These are phyloP conservation scores for Tremellales sp. DNA, from an alignment of 1,284 basidiomycete genomes.

Conservation along the genomic window DNA sequence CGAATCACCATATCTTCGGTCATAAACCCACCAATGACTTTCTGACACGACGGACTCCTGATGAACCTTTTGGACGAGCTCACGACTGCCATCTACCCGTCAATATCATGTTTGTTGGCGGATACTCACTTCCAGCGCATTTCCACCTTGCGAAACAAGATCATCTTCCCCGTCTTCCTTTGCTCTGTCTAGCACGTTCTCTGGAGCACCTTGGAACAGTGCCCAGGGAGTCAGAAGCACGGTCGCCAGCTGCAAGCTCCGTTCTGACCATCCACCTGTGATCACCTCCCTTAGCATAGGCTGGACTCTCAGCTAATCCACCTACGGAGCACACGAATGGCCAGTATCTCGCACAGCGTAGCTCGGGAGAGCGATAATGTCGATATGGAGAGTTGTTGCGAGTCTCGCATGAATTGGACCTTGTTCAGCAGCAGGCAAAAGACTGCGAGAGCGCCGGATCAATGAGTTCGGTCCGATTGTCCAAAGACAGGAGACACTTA, in stretches of 20 bases:
- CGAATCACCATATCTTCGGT: constrained; percentile 1
- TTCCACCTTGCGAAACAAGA: constrained; percentile 73
- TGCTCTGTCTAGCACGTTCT: constrained; percentile 59
- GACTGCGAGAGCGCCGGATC: constrained; percentile 55
- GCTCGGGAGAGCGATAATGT: constrained; percentile 72
- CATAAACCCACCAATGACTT: constrained; percentile 61
- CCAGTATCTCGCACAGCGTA: constrained; percentile 81
- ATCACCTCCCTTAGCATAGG: neutral
- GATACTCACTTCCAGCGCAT: constrained; percentile 65
- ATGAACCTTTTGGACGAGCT: constrained; percentile 80
- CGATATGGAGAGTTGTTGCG: constrained; percentile 53
- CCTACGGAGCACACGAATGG: constrained; percentile 68
- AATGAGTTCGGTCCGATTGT: neutral
- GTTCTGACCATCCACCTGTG: constrained; percentile 61
- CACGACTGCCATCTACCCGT: constrained; percentile 67
- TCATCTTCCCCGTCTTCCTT: constrained; percentile 63
- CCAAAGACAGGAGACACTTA: constrained; percentile 13
- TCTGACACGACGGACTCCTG: constrained; percentile 78
- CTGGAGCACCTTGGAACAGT: constrained; percentile 76
- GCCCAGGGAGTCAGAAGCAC: constrained; percentile 83
- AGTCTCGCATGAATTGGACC: constrained; percentile 74
- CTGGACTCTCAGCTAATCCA: constrained; percentile 10
- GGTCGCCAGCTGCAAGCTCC: constrained; percentile 69
- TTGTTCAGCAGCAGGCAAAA: constrained; percentile 88
- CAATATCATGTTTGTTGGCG: neutral